Conservation (phyloP, 164 flowering plant genomes). For the Aristolochia contorta region DNA sequence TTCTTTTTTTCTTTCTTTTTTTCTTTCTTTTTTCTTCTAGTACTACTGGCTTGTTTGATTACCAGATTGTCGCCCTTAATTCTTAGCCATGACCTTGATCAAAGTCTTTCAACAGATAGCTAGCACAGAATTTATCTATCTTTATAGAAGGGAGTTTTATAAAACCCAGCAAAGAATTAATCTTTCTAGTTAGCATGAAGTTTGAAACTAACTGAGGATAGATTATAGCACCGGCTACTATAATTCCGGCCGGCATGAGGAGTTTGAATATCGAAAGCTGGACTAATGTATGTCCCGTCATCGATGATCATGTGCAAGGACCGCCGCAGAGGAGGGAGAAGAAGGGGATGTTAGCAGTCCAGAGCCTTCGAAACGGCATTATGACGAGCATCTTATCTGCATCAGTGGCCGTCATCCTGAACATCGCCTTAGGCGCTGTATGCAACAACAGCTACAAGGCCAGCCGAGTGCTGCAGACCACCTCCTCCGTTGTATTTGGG, state of each 20-base stretch:
- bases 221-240: too few species aligned
- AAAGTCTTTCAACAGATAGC: not conserved
- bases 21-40: too few species aligned
- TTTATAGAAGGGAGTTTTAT: too few species aligned
- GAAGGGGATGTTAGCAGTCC: slow-evolving; percentile 53
- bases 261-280: not conserved
- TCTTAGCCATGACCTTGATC: too few species aligned
- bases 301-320: not conserved
- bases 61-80: too few species aligned
- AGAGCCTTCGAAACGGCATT: slow-evolving; percentile 61
- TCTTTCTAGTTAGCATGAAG: too few species aligned
- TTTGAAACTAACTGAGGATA: too few species aligned
- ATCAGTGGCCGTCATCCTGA: slow-evolving; percentile 31
- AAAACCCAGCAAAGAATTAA: too few species aligned
- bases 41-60: too few species aligned
- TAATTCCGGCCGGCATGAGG: too few species aligned
- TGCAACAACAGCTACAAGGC: slow-evolving; percentile 54
- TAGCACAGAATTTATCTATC: not conserved
- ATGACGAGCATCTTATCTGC: slow-evolving; percentile 50
- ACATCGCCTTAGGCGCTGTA: slow-evolving; percentile 42
- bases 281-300: not conserved
- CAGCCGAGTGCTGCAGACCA: slow-evolving; percentile 18
- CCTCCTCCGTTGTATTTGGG: slow-evolving; percentile 14
- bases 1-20: too few species aligned
- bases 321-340: slow-evolving; percentile 47